These are phyloP conservation scores for Lichtheimia ornata DNA, from an alignment of 371 early-diverging fungal genomes.

Conservation along the genomic window DNA sequence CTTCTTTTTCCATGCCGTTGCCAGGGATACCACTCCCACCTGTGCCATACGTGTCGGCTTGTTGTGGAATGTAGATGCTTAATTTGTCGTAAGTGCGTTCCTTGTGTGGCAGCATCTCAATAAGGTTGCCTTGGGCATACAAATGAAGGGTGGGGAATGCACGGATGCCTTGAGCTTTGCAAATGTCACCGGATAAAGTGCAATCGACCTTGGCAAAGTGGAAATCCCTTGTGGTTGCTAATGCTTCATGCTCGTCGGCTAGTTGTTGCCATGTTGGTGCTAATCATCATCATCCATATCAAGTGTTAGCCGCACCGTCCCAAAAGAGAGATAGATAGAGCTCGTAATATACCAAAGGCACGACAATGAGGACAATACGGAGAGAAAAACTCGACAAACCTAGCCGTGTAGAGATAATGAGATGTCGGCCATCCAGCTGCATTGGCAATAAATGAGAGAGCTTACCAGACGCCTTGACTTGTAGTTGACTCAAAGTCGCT, in stretches of 20 bases:
- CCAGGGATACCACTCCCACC: background rate
- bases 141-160: constrained; percentile 69
- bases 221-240: constrained; percentile 43
- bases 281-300: constrained; percentile 31
- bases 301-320: background rate
- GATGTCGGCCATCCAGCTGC: background rate
- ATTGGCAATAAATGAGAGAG: background rate
- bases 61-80: constrained; percentile 25
- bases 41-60: constrained; percentile 9
- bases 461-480: constrained; percentile 4
- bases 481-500: constrained; percentile 6
- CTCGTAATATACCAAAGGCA: constrained; percentile 30
- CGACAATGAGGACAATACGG: constrained; percentile 39
- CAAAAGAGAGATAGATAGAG: background rate
- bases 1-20: background rate
- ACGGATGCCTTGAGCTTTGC: constrained; percentile 57
- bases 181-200: constrained; percentile 64
- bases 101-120: constrained; percentile 40
- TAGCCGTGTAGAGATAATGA: constrained; percentile 19
- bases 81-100: constrained; percentile 24
- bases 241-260: constrained; percentile 32
- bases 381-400: constrained; percentile 45
- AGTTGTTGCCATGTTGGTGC: constrained; percentile 57
- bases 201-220: constrained; percentile 83
- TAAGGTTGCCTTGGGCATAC: constrained; percentile 60